Evolutionary conservation across 2,329 filamentous ascomycete species (phyloP).

Genomic region (Alternaria sp.): DNA sequence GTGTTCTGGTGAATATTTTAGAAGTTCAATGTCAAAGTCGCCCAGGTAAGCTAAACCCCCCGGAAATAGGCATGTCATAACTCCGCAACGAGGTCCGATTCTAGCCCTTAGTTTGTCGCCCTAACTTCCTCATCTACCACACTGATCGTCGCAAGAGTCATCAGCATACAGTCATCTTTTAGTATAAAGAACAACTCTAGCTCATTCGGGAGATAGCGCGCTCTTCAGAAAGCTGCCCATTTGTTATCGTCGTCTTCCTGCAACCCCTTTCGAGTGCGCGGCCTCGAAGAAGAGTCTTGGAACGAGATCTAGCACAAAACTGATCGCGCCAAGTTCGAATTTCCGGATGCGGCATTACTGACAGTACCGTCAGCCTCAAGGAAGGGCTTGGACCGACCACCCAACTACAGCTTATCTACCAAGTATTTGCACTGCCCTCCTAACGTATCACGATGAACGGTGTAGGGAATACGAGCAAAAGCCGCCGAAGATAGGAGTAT

Average conservation of each 20-base stretch:
- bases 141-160: not conserved
- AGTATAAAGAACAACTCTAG: not conserved
- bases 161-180: not conserved
- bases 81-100: not conserved
- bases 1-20: not conserved
- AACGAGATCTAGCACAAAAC: not conserved
- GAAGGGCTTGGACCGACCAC: not conserved
- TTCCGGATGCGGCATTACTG: not conserved
- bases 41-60: not conserved
- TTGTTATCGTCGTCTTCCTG: not conserved
- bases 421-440: not conserved
- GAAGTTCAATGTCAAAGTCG: not conserved
- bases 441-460: not conserved
- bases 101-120: not conserved
- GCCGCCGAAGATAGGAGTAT: not conserved
- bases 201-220: not conserved
- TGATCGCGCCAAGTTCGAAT: not conserved
- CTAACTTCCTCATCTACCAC: not conserved
- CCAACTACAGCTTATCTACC: not conserved
- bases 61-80: not conserved
- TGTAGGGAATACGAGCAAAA: not conserved
- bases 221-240: not conserved
- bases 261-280: not conserved
- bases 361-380: not conserved
- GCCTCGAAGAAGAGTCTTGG: not conserved